Evolutionary conservation across 495 filamentous ascomycete species (phyloP).

Genomic region (Chlorociboria aeruginascens): DNA sequence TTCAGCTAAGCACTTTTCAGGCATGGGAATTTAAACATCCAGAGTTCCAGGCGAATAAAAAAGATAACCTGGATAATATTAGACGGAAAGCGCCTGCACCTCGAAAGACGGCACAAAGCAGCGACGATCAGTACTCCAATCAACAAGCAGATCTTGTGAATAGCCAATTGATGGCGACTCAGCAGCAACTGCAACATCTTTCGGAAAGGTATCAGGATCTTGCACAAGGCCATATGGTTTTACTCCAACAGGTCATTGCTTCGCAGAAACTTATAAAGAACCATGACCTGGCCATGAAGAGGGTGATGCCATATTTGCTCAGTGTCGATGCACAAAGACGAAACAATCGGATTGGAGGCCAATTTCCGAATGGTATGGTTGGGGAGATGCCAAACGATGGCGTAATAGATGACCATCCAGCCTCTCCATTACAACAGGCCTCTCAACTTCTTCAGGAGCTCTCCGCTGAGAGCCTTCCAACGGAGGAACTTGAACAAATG

Average conservation of each 20-base stretch:
- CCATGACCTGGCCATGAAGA: conserved; percentile 45
- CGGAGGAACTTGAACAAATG: conserved; percentile 67
- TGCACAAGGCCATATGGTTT: conserved; percentile 70
- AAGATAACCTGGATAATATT: conserved; percentile 95
- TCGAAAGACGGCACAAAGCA: conserved; percentile 51
- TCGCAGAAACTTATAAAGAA: conserved; percentile 81
- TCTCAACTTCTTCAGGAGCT: conserved; percentile 76
- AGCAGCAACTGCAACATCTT: conserved; percentile 79
- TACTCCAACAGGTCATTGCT: conserved; percentile 76
- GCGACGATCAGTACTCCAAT: conserved; percentile 67
- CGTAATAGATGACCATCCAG: conserved; percentile 51
- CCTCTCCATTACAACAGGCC: conserved; percentile 79
- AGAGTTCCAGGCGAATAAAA: conserved; percentile 90
- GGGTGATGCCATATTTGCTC: conserved; percentile 60
- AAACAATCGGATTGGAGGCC: conserved; percentile 41
- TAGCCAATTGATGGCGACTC: conserved; percentile 77
- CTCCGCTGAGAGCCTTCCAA: conserved; percentile 66
- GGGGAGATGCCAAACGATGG: conserved; percentile 13
- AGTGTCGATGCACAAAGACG: conserved; percentile 52
- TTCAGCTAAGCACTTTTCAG: conserved; percentile 27
- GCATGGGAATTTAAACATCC: conserved; percentile 98
- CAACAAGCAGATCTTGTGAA: conserved; percentile 88
- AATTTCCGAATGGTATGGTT: conserved; percentile 27
- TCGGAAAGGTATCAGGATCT: conserved; percentile 79
- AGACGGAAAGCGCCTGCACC: conserved; percentile 89